Evolutionary conservation across 768 basidiomycete species (phyloP), one percentile per base, ranked within the genome.

Genomic region (Boletus reticulatus): DNA sequence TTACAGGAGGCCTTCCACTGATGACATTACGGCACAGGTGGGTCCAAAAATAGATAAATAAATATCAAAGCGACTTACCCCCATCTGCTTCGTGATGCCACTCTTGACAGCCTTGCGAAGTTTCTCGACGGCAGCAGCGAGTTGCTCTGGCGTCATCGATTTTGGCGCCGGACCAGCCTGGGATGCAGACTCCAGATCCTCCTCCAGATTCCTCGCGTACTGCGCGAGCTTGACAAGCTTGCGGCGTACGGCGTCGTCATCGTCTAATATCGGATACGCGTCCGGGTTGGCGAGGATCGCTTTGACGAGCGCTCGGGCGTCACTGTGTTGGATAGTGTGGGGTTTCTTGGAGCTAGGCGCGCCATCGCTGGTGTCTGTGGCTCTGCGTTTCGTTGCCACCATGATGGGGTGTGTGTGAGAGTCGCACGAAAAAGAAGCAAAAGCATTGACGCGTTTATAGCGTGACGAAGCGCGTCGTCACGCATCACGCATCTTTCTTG

Each of bases 1-100:
- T 79, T 80, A 64, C 80, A 82, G 2, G 76, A 74, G 3, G 78
- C 73, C 59, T 76, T 79, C 81, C 81, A 82, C 82, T 81, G 55
- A 6, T 9, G n/a, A 43, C 44, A 24, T 57, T 31, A 46, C 11
- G 14, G n/a, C 32, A 32, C 8, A 56, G 34, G 52, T n/a, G 8
- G 27, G 27, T 37, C 36, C 13, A 2, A 12, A 37, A 36, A 37
- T 37, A 37, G 36, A 55, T 11, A 39, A n/a, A n/a, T n/a, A n/a
- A n/a, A n/a, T n/a, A n/a, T 14, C 9, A 17, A 39, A 19, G 27
- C 4, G 16, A 53, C 53, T 45, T 50, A 76, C 75, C 13, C 57
- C 64, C 79, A 83, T 79, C 67, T 82, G 78, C 56, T 81, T 80
- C 59, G 60, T 75, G 50, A 84, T 83, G 0, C 80, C 80, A 60